Conservation (phyloP, 768 basidiomycete species). For the Tricholoma hemisulphureum region DNA sequence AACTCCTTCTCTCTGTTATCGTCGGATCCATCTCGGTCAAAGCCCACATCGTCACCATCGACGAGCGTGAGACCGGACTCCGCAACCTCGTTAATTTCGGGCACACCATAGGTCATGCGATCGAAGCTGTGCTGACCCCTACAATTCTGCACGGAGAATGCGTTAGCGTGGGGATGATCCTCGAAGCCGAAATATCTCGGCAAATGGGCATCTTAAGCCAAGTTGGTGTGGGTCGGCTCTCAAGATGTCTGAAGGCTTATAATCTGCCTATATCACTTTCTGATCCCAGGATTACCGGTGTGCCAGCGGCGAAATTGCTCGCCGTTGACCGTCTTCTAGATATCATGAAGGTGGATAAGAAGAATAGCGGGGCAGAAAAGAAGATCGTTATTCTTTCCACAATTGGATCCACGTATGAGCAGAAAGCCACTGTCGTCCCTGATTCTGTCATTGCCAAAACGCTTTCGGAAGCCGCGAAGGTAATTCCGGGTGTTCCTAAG, state of each 20-base stretch:
- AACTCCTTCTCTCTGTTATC: constrained; percentile 87
- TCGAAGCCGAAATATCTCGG: constrained; percentile 92
- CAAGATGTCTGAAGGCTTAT: constrained; percentile 85
- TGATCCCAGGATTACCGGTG: constrained; percentile 72
- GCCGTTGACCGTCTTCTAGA: constrained; percentile 82
- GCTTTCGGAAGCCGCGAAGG: constrained; percentile 74
- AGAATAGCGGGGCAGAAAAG: constrained; percentile 90
- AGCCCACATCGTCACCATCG: constrained; percentile 94
- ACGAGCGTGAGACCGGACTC: constrained; percentile 94
- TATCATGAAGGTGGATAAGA: constrained; percentile 97
- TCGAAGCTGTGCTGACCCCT: constrained; percentile 94
- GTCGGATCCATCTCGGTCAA: constrained; percentile 93
- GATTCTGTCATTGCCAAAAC: constrained; percentile 83
- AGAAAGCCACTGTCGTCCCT: constrained; percentile 80
- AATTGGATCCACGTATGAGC: constrained; percentile 91
- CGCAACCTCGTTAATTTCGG: constrained; percentile 99
- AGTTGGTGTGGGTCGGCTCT: constrained; percentile 88
- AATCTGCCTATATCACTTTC: constrained; percentile 81
- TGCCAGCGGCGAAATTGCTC: constrained; percentile 70
- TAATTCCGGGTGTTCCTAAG: constrained; percentile 66
- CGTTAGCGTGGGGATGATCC: constrained; percentile 91
- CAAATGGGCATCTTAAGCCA: constrained; percentile 86
- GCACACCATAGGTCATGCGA: constrained; percentile 97
- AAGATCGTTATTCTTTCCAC: constrained; percentile 89
- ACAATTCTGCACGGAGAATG: constrained; percentile 96